Percentiles rank a stretch among this genome's conserved stretches.
phyloP scores from a whole-genome alignment of 176 grass and related monocot genomes.

The Pharus latifolius region DNA sequence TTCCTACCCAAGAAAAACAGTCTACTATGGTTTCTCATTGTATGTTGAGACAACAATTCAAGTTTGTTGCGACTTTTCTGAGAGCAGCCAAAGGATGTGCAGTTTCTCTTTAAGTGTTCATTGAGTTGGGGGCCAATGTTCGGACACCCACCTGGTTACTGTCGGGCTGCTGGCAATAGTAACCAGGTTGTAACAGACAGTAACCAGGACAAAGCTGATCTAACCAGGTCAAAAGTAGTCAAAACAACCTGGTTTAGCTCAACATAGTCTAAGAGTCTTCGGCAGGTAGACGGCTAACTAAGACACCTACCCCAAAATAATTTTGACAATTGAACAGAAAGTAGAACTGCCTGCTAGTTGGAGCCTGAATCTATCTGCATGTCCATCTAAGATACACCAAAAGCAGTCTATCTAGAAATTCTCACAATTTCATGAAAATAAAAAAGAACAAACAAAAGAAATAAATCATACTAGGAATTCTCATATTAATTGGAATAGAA shows the following conservation, averaged over 20 bases:
- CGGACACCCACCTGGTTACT: neutral
- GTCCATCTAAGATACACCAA: neutral
- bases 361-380: neutral
- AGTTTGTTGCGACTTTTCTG: neutral
- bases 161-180: neutral
- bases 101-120: neutral
- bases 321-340: neutral
- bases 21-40: too few species aligned
- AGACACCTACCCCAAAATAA: neutral
- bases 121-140: neutral
- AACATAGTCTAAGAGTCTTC: neutral
- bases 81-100: neutral
- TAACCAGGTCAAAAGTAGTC: neutral
- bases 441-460: neutral
- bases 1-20: too few species aligned
- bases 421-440: neutral
- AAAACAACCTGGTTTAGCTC: neutral
- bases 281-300: neutral
- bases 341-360: neutral
- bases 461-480: neutral
- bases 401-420: neutral
- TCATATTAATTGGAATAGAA: neutral
- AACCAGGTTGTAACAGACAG: neutral
- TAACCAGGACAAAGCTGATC: neutral
- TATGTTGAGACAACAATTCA: neutral